Percentiles rank a stretch among this genome's conserved stretches.
These are phyloP conservation scores for Agaricus bisporus DNA, from an alignment of 768 basidiomycete species.

Conservation along the genomic window DNA sequence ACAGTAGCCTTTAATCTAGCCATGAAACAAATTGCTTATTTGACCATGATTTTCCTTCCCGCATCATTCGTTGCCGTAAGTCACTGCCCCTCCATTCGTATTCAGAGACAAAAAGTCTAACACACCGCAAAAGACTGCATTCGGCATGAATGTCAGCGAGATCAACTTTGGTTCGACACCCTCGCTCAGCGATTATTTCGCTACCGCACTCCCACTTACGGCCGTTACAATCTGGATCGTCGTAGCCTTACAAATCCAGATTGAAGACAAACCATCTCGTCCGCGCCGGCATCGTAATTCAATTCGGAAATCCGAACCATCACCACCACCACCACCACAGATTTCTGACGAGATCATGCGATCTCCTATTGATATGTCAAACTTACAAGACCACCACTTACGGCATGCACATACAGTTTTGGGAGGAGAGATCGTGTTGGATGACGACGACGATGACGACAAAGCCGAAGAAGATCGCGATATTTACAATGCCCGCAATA, in stretches of 20 bases:
- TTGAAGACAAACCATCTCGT: conserved; percentile 5
- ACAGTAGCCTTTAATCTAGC: conserved; percentile 17
- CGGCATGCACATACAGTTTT: neutral
- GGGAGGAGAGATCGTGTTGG: neutral
- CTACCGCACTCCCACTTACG: conserved; percentile 33
- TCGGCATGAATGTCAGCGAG: conserved; percentile 43
- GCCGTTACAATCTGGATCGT: conserved; percentile 37
- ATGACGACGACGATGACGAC: neutral
- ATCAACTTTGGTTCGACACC: conserved; percentile 24
- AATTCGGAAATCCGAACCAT: neutral
- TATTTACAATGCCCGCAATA: neutral
- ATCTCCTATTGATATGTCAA: neutral
- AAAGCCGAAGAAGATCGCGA: neutral
- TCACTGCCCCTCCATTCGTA: neutral
- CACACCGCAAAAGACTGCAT: conserved; percentile 27
- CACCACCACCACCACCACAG: neutral
- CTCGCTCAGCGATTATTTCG: conserved; percentile 33
- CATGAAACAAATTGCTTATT: conserved; percentile 49
- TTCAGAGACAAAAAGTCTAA: neutral
- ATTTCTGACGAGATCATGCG: neutral
- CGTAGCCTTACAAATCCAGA: conserved; percentile 34
- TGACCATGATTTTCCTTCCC: conserved; percentile 59
- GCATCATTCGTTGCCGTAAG: conserved; percentile 42
- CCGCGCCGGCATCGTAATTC: neutral
- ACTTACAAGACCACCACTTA: neutral